These are phyloP conservation scores for Boletus barrowsii DNA, from an alignment of 768 basidiomycete species.

Conservation along the genomic window DNA sequence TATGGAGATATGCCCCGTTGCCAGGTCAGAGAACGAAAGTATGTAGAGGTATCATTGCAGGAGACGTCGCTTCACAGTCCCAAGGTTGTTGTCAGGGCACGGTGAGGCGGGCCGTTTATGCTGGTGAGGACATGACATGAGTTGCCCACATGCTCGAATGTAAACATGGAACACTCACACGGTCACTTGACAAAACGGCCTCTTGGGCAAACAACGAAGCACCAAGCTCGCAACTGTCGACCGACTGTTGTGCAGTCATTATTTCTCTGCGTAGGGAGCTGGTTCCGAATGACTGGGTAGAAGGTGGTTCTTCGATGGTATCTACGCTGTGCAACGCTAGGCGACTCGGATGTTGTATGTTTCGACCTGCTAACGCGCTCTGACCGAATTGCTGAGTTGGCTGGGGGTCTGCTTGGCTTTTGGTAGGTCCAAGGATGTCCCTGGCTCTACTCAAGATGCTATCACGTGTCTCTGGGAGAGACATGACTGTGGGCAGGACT, in stretches of 20 bases:
- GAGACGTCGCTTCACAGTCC: conserved; percentile 13
- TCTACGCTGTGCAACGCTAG: background rate
- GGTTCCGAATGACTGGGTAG: conserved; percentile 40
- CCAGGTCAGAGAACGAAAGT: too few relatives aligned
- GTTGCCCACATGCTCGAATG: background rate
- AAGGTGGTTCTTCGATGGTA: conserved; percentile 13
- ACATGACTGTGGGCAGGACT: conserved; percentile 43
- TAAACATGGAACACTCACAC: conserved; percentile 8
- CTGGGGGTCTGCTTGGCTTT: conserved; percentile 4
- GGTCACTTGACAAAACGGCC: background rate
- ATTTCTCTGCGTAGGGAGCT: conserved; percentile 32
- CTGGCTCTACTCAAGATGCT: conserved; percentile 39
- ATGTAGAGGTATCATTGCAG: conserved; percentile 1
- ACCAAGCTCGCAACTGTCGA: background rate
- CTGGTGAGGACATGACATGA: conserved; percentile 1
- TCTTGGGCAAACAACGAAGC: conserved; percentile 22
- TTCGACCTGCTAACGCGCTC: conserved; percentile 27
- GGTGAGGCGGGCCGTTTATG: conserved; percentile 16
- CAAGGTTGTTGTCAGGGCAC: background rate
- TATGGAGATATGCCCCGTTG: too few relatives aligned
- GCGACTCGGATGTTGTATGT: background rate
- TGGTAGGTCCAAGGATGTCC: conserved; percentile 28
- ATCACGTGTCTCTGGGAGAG: conserved; percentile 45
- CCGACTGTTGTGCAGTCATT: background rate
- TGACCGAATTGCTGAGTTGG: conserved; percentile 34